phyloP scores from a whole-genome alignment of 169 alveolate species.

The Cryptosporidium ryanae region DNA sequence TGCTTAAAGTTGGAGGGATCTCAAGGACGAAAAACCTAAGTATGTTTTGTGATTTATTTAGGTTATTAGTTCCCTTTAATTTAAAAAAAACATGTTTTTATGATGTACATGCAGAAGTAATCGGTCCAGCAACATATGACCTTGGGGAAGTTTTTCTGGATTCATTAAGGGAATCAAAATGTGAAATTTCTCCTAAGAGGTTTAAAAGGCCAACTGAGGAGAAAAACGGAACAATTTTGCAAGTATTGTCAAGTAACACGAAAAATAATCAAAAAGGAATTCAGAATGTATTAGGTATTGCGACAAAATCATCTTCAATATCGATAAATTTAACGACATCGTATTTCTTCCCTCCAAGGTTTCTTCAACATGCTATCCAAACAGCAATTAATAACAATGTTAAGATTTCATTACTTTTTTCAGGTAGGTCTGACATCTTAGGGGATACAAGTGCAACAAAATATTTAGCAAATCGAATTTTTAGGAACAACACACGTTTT shows the following conservation, averaged over 20 bases:
- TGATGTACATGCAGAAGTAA: constrained; percentile 83
- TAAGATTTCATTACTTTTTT: constrained; percentile 80
- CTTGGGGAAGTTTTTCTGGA: constrained; percentile 63
- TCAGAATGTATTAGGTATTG: constrained; percentile 59
- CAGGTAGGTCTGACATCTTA: constrained; percentile 86
- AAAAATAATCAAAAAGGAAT: constrained; percentile 37
- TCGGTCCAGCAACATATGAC: constrained; percentile 76
- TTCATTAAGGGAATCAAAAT: constrained; percentile 54
- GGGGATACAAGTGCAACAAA: constrained; percentile 85
- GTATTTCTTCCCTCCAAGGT: constrained; percentile 87
- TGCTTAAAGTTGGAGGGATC: constrained; percentile 11
- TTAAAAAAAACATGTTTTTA: constrained; percentile 77
- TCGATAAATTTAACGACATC: constrained; percentile 83
- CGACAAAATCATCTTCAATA: constrained; percentile 77
- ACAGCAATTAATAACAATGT: constrained; percentile 80
- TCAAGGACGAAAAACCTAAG: constrained; percentile 73
- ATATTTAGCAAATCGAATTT: constrained; percentile 81
- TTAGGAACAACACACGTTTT: constrained; percentile 27
- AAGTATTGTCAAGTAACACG: constrained; percentile 69
- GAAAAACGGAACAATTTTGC: constrained; percentile 64
- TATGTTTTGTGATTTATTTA: constrained; percentile 44
- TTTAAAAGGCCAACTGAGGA: constrained; percentile 78
- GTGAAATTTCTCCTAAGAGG: constrained; percentile 5
- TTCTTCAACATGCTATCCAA: constrained; percentile 81
- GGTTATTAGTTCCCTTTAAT: constrained; percentile 40